phyloP scores from a whole-genome alignment of 805 yeast genomes.

The Zygoascus ofunaensis region DNA sequence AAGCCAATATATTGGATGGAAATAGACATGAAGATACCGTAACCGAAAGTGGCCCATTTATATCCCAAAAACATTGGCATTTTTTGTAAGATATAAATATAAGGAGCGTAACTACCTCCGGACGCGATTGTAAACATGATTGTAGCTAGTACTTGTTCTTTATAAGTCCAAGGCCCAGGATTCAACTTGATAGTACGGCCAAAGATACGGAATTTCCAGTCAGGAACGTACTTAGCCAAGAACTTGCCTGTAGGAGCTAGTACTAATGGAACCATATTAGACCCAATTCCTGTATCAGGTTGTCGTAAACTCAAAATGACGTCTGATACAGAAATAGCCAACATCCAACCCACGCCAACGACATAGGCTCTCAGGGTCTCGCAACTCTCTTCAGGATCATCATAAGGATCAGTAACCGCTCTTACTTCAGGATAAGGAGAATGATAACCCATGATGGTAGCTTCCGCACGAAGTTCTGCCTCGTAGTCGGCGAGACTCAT shows the following conservation, averaged over 20 bases:
- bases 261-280: slow-evolving; percentile 36
- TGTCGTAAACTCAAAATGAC: slow-evolving; percentile 49
- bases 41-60: slow-evolving; percentile 34
- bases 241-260: slow-evolving; percentile 50
- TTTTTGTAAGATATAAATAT: slow-evolving; percentile 14
- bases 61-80: slow-evolving; percentile 21
- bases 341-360: slow-evolving; percentile 30
- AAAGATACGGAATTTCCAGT: slow-evolving; percentile 33
- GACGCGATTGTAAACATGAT: slow-evolving; percentile 11
- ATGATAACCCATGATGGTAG: slow-evolving; percentile 32
- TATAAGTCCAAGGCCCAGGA: slow-evolving; percentile 55
- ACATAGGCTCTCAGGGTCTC: slow-evolving; percentile 43
- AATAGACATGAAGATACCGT: slow-evolving; percentile 36
- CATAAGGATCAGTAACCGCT: slow-evolving; percentile 43
- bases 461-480: slow-evolving; percentile 31
- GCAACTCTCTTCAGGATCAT: slow-evolving; percentile 37
- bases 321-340: slow-evolving; percentile 19
- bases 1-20: slow-evolving; percentile 47
- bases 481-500: slow-evolving; percentile 10
- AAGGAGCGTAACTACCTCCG: slow-evolving; percentile 12
- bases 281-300: slow-evolving; percentile 37
- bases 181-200: slow-evolving; percentile 37
- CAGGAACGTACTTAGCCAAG: slow-evolving; percentile 36
- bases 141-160: slow-evolving; percentile 58
- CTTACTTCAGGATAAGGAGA: slow-evolving; percentile 54